Conservation (phyloP, 352 stramenopile species). For the Pythium chondricola region DNA sequence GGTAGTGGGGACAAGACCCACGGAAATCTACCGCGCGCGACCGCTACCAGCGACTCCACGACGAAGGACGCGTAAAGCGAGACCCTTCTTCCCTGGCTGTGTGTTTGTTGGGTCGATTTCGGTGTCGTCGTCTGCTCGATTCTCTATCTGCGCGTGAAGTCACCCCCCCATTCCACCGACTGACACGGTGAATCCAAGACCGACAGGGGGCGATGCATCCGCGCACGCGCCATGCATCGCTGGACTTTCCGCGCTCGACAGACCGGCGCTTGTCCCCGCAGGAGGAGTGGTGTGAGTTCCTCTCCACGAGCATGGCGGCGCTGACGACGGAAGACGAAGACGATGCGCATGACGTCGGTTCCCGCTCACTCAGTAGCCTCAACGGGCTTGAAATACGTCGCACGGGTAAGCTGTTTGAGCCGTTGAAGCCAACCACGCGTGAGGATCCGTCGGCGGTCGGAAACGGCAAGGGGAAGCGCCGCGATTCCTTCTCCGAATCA, state of each 20-base stretch:
- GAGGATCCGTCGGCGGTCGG: slow-evolving; percentile 4
- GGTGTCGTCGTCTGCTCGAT: too few species aligned
- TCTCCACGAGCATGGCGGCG: slow-evolving; percentile 26
- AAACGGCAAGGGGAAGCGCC: slow-evolving; percentile 9
- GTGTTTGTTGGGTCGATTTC: too few species aligned
- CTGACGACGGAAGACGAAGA: slow-evolving; percentile 27
- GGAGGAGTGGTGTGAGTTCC: slow-evolving; percentile 30
- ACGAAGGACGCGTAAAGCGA: too few species aligned
- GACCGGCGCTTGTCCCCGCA: slow-evolving; percentile 20
- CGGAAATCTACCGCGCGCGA: too few species aligned
- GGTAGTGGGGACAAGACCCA: neutral
- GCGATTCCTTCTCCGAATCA: slow-evolving; percentile 26
- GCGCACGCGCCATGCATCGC: slow-evolving; percentile 28
- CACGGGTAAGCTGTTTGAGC: slow-evolving; percentile 8
- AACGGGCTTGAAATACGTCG: slow-evolving; percentile 15
- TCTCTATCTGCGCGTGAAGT: too few species aligned
- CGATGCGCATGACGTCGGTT: slow-evolving; percentile 19
- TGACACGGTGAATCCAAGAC: too few species aligned
- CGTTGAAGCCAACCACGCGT: neutral
- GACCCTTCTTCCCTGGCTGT: too few species aligned
- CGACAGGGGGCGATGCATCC: slow-evolving; percentile 9
- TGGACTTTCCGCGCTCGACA: slow-evolving; percentile 23
- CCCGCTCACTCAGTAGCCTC: slow-evolving; percentile 20
- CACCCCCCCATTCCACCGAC: too few species aligned
- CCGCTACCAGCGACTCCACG: neutral